Evolutionary conservation across 2,329 filamentous ascomycete species (phyloP), one percentile per base, ranked within the genome.

Genomic region (Alternaria sp.): DNA sequence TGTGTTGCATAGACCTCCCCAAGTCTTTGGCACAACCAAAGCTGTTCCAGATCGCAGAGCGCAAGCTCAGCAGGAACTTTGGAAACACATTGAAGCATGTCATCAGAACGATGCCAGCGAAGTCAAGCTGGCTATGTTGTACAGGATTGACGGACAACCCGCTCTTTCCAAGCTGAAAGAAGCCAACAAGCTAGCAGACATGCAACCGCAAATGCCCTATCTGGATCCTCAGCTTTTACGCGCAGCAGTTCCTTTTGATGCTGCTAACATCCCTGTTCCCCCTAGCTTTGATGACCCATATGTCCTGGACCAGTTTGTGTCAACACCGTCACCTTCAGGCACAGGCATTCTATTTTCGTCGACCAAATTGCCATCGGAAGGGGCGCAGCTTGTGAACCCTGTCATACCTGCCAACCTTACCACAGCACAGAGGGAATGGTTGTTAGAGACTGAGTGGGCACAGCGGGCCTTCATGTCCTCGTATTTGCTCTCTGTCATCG

Each of bases 401-500:
- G 72, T 89, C n/a, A 82, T 84, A 41, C 88, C 88, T 3, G 79
- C 80, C 2, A 78, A 81, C 32, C 82, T 91, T n/a, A 86, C 85
- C 1, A 82, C 81, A 59, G 81, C 86, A n/a, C 90, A 92, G 72
- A 87, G 84, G 53, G 88, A 91, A 74, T 88, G 90, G 86, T 76
- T 92, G 2, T 78, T 89, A 38, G 89, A 91, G 72, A 86, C 88
- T 4, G 85, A 88, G 53, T 91, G 89, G 87, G 88, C 88, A 7
- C 88, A 91, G 64, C 81, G 86, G 54, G 89, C 88, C 18, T 89
- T 91, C 71, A 81, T 91, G 47, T 86, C 88, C 49, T 89, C 89
- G 1, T 91, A 89, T 66, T 84, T 88, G 64, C 84, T 91, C 48
- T 85, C 87, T 1, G 75, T 91, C 43, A 85, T 88, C 24, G 87